Percentiles rank a stretch among this genome's conserved stretches.
These are phyloP conservation scores for Sonneratia caseolaris DNA, from an alignment of 345 rosid species.

Conservation along the genomic window DNA sequence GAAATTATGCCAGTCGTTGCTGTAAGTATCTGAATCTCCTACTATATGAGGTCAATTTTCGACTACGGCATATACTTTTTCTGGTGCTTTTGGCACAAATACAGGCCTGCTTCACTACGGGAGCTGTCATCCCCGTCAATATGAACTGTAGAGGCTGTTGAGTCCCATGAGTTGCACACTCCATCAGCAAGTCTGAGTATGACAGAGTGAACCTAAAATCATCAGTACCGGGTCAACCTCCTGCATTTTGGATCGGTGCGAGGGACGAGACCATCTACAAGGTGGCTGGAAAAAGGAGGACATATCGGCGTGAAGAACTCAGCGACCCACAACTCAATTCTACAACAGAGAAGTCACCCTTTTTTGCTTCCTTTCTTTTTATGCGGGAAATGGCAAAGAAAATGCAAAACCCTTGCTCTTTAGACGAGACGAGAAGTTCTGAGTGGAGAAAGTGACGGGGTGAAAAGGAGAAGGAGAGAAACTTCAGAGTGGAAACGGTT, in stretches of 20 bases:
- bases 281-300: background rate
- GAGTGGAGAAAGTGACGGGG: too few species aligned
- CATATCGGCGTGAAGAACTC: too few species aligned
- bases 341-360: constrained; percentile 13
- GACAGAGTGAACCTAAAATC: background rate
- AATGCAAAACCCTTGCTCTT: too few species aligned
- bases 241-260: background rate
- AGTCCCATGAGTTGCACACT: background rate
- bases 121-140: too few species aligned
- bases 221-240: background rate
- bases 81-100: too few species aligned
- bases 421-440: too few species aligned
- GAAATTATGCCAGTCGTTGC: background rate
- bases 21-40: background rate
- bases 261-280: background rate
- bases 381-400: too few species aligned
- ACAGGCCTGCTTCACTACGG: too few species aligned
- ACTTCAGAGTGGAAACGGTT: too few species aligned
- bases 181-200: background rate
- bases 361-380: constrained; percentile 44
- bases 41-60: background rate
- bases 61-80: background rate
- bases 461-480: too few species aligned
- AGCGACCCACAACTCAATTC: too few species aligned
- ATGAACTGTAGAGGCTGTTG: too few species aligned